A percentile compares a stretch with the other conserved stretches of the same genome.
These are phyloP conservation scores for Stellera chamaejasme DNA, from an alignment of 345 rosid species.

Conservation along the genomic window DNA sequence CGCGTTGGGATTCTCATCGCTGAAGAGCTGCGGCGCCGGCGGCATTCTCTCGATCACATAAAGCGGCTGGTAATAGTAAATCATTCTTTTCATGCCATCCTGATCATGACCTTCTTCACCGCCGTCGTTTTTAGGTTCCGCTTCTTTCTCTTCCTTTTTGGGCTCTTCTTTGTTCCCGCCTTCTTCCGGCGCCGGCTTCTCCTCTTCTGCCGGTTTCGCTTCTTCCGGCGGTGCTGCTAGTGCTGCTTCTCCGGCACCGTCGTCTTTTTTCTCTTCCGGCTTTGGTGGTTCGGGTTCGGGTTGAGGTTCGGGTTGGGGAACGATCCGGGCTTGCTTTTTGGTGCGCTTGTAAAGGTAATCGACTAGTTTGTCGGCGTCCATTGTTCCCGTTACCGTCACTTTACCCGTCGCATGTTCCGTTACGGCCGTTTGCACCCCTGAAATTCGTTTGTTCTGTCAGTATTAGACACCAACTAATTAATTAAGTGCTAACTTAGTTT, in stretches of 20 bases:
- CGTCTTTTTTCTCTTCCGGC: slow-evolving; percentile 30
- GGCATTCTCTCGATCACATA: slow-evolving; percentile 70
- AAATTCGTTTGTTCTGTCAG: not conserved
- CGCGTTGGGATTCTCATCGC: slow-evolving; percentile 97
- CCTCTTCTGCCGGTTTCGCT: slow-evolving; percentile 24
- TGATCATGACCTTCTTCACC: slow-evolving; percentile 14
- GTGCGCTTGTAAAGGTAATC: slow-evolving; percentile 79
- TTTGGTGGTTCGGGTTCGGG: slow-evolving; percentile 38
- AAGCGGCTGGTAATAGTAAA: slow-evolving; percentile 48
- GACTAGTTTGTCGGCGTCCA: slow-evolving; percentile 73
- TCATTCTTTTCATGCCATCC: slow-evolving; percentile 56
- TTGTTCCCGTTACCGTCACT: slow-evolving; percentile 83
- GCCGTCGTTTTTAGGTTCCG: slow-evolving; percentile 16
- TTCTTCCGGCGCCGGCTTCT: slow-evolving; percentile 18
- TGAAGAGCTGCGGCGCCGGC: slow-evolving; percentile 87
- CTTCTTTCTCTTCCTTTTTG: slow-evolving; percentile 11
- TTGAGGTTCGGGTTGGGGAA: slow-evolving; percentile 66
- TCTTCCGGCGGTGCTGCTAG: slow-evolving; percentile 16
- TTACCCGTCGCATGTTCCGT: slow-evolving; percentile 65
- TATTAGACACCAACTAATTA: not conserved
- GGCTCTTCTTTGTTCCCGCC: slow-evolving; percentile 8
- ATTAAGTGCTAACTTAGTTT: not conserved
- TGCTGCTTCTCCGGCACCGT: slow-evolving; percentile 30
- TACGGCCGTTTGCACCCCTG: slow-evolving; percentile 74
- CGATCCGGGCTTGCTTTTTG: slow-evolving; percentile 70